Evolutionary conservation across 73 alveolate species (phyloP).

Genomic region (Paramecium sonneborni): DNA sequence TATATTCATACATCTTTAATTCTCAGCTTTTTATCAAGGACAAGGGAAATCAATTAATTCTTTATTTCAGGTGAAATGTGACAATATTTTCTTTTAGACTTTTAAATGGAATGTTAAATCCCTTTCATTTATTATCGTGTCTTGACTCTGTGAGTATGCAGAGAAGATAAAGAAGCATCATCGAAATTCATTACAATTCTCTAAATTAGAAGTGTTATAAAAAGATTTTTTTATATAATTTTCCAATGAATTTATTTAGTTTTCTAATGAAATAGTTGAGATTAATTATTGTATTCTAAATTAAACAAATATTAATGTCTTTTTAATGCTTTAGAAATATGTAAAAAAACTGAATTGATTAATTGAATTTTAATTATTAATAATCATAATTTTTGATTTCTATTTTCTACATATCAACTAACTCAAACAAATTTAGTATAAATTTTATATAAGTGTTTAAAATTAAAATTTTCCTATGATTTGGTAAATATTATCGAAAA

Average conservation of each 20-base stretch:
- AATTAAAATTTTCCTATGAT: no score
- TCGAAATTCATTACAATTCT: neutral
- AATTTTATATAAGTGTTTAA: no score
- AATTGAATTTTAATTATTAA: neutral
- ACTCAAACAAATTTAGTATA: no score
- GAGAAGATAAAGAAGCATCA: neutral
- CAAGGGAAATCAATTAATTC: neutral
- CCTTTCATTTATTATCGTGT: neutral
- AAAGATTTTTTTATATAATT: neutral
- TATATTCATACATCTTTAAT: constrained; percentile 16
- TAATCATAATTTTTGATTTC: neutral
- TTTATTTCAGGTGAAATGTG: constrained; percentile 29
- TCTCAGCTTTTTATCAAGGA: constrained; percentile 5
- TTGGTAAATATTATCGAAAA: no score
- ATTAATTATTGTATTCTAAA: neutral
- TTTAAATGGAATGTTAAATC: neutral
- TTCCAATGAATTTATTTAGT: neutral
- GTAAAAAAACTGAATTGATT: constrained; percentile 2
- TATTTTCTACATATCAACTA: neutral
- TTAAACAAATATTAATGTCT: neutral
- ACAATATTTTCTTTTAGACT: constrained; percentile 42
- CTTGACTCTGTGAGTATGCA: neutral
- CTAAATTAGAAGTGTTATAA: neutral
- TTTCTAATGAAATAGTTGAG: neutral
- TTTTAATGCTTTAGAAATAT: neutral